Conservation (phyloP, 257 asterid genomes). For the Verbena officinalis region DNA sequence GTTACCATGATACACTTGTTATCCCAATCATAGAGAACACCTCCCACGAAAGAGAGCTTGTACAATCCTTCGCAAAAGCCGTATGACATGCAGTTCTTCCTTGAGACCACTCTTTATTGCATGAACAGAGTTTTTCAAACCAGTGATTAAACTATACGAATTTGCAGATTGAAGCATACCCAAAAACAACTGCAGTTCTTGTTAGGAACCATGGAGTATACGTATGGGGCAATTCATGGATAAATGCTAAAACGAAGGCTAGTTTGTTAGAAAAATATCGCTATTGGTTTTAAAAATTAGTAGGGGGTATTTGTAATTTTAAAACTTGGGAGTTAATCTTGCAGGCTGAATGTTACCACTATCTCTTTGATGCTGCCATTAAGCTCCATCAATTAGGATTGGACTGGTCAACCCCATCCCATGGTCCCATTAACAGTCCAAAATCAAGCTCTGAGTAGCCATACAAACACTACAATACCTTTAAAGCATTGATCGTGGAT, state of each 20-base stretch:
- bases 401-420: conserved; percentile 85
- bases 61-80: conserved; percentile 86
- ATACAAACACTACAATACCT: conserved; percentile 21
- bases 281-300: no score
- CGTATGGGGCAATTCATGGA: conserved; percentile 96
- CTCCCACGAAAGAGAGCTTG: conserved; percentile 93
- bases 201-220: conserved; percentile 94
- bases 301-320: not conserved
- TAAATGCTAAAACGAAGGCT: conserved; percentile 90
- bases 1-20: conserved; percentile 90
- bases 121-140: not conserved
- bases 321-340: conserved; percentile 29
- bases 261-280: no score
- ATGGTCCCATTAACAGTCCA: conserved; percentile 63
- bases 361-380: conserved; percentile 96
- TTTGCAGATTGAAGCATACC: conserved; percentile 81
- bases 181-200: conserved; percentile 89
- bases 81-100: conserved; percentile 42
- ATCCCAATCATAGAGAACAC: conserved; percentile 94
- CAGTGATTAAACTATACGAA: no score
- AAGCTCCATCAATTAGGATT: conserved; percentile 90
- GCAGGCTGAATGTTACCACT: conserved; percentile 97
- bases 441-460: conserved; percentile 28
- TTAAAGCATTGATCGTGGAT: no score
- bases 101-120: not conserved